Conservation (phyloP, 192 early-diverging fungal genomes). For the Kickxella alabastrina region DNA sequence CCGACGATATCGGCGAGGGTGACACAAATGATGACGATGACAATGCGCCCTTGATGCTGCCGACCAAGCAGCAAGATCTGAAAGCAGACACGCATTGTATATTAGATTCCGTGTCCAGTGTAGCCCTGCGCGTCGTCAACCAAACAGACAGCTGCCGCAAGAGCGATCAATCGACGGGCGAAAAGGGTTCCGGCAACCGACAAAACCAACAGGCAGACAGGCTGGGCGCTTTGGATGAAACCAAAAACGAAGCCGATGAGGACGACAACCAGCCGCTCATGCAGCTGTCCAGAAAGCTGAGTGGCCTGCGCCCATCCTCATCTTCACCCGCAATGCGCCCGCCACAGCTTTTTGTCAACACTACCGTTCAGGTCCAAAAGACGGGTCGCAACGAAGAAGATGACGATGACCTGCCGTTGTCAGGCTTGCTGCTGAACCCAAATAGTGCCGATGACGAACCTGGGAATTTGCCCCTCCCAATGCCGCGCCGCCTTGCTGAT, state of each 20-base stretch:
- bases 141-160: not conserved
- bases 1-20: not conserved
- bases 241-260: not conserved
- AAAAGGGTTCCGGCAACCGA: not conserved
- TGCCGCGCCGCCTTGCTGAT: conserved; percentile 33
- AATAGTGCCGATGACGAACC: conserved; percentile 20
- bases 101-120: not conserved
- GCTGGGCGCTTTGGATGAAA: too few species aligned
- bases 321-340: not conserved
- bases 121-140: not conserved
- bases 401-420: conserved; percentile 48
- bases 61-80: not conserved
- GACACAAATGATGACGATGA: conserved; percentile 3
- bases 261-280: conserved; percentile 44
- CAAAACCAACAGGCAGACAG: too few species aligned
- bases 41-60: not conserved
- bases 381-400: conserved; percentile 3
- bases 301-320: not conserved
- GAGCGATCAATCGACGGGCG: conserved; percentile 3
- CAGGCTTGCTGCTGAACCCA: conserved; percentile 27
- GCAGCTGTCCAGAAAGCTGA: conserved; percentile 9
- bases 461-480: conserved; percentile 38
- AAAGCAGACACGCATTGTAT: not conserved
- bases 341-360: conserved; percentile 16
- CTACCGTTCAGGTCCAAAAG: not conserved